Evolutionary conservation across 257 asterid genomes (phyloP), one percentile per base, ranked within the genome.

Genomic region (Haberlea rhodopensis): DNA sequence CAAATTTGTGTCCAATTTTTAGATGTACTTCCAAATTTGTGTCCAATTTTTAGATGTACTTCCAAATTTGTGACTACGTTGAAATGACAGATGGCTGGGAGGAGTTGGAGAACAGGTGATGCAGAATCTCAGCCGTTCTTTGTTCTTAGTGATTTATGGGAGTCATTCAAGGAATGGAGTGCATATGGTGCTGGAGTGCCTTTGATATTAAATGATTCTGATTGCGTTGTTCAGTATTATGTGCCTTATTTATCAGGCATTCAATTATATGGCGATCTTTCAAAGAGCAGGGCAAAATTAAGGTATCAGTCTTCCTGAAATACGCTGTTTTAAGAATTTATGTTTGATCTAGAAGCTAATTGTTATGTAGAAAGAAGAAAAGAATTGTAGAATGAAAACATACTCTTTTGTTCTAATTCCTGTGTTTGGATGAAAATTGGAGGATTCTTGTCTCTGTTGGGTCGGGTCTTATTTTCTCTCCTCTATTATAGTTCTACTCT

Each of bases 151-250:
- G 96, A 89, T 79, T 74, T 92, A 31, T 92, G 96, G 95, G 97
- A 92, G 66, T 84, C 97, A 4, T 92, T 85, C 65, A 84, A 82
- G 73, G 96, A 92, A 76, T 89, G 97, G 99, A 92, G 99, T 68
- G 99, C 90, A 4, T 89, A 87, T 79, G 99, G 99, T 70, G 86
- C 87, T 63, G 99, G 97, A 70, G 99, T 92, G 71, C 99, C 97
- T 10, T 75, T 92, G 88, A 67, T 87, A 70, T 71, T 92, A 80
- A 77, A 85, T 64, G 95, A 80, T 34, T 75, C 72, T 43, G 96
- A 89, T 63, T 23, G 82, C 3, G 96, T 82, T 43, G 87, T 84
- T 69, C 96, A 91, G 69, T 91, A 86, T 73, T 92, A 92, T 37
- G 99, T 89, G 24, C 99, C 99, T 1, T 89, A 84, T 73, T 78